Evolutionary conservation across 2,329 filamentous ascomycete genomes (phyloP), one percentile per base, ranked within the genome.

Genomic region (Ascochyta rabiei): DNA sequence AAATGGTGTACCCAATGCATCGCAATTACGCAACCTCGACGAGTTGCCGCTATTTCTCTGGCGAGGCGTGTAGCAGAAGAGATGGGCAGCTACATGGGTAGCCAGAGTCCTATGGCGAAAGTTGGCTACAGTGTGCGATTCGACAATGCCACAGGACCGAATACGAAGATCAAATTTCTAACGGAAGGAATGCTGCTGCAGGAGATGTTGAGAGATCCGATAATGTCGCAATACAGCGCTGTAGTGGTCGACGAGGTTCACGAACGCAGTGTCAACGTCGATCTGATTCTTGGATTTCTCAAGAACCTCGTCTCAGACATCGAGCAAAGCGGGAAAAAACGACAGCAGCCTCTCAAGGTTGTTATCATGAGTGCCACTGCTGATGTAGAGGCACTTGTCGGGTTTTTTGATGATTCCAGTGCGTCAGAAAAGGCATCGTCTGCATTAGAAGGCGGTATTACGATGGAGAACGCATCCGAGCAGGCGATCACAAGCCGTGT

Each of bases 331-430:
- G 85, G 89, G 4, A 89, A 89, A 5, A 79, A 89, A 26, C 65
- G 71, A 19, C 63, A 68, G 24, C 53, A 66, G 45, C 87, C 89
- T 1, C 78, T 99, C 51, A 98, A 96, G 73, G 86, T 98, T 3
- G 85, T 96, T 30, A 85, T 98, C 70, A 99, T 99, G 95, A 97
- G 93, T 81, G 95, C 95, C 44, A 99, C 95, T 6, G 91, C 92
- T 33, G 91, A 98, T 73, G 87, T 96, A 53, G 88, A 93, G 56
- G 86, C 84, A 51, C 86, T 98, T 28, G 82, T 85, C 38, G 79
- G 80, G 0, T 98, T 96, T 73, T 97, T 98, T 61, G 76, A 77
- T n/a, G 28, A 60, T 15, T 15, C 53, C n/a, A 26, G 44, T 30
- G 45, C 34, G 4, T 26, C 35, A 2, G 57, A 67, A 13, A 57